phyloP scores from a whole-genome alignment of 164 flowering plant species.

The Vitis labrusca region DNA sequence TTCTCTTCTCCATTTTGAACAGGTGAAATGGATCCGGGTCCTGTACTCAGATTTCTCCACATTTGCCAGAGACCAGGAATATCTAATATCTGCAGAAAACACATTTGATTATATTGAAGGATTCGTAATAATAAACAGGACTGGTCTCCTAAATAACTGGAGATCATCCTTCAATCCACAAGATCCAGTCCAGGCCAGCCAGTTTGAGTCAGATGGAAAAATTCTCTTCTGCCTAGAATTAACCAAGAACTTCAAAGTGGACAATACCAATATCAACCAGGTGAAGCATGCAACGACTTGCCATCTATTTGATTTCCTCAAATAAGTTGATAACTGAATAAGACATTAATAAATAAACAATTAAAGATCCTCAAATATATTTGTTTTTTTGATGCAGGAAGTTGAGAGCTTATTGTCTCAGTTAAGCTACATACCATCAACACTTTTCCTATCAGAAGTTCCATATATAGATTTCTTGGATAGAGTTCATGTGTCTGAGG shows the following conservation, averaged over 20 bases:
- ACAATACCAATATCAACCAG: slow-evolving; percentile 30
- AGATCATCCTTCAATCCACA: slow-evolving; percentile 53
- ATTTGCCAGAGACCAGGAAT: slow-evolving; percentile 56
- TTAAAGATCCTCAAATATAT: not conserved
- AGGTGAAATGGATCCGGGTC: slow-evolving; percentile 72
- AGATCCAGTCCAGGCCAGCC: slow-evolving; percentile 53
- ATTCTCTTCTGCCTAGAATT: slow-evolving; percentile 54
- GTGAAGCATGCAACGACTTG: slow-evolving; percentile 19
- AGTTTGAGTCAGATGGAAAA: slow-evolving; percentile 47
- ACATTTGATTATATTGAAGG: slow-evolving; percentile 64
- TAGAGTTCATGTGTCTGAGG: slow-evolving; percentile 56
- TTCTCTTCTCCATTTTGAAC: slow-evolving; percentile 14
- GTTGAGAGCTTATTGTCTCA: slow-evolving; percentile 34
- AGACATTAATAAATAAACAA: not conserved
- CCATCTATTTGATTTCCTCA: not conserved
- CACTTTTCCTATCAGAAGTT: slow-evolving; percentile 49
- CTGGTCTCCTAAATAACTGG: slow-evolving; percentile 54
- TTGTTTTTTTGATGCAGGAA: slow-evolving; percentile 35
- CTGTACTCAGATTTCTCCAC: slow-evolving; percentile 49
- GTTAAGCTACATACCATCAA: slow-evolving; percentile 39
- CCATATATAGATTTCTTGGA: slow-evolving; percentile 52
- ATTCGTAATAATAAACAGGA: slow-evolving; percentile 51
- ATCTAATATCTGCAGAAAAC: slow-evolving; percentile 39
- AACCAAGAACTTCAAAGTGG: slow-evolving; percentile 46
- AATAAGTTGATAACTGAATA: not conserved